These are phyloP conservation scores for Penicillium pulvis DNA, from an alignment of 495 filamentous ascomycete genomes.

Conservation along the genomic window DNA sequence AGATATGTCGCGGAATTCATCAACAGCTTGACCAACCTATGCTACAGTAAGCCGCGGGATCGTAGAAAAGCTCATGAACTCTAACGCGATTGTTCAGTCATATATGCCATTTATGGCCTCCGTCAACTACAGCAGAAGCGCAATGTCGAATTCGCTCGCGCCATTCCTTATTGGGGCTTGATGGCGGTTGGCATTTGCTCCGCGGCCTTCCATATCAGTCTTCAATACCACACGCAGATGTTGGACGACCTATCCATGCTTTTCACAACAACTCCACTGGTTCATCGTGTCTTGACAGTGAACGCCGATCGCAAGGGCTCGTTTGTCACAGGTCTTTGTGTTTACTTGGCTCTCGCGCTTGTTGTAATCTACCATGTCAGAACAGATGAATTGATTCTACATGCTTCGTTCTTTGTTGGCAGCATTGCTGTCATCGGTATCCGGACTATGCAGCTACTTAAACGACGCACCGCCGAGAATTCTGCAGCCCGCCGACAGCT, in stretches of 20 bases:
- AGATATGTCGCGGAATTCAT: conserved; percentile 58
- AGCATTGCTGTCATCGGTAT: conserved; percentile 27
- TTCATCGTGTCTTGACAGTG: conserved; percentile 54
- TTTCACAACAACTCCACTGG: conserved; percentile 49
- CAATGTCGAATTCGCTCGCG: conserved; percentile 22
- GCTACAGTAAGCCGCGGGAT: neutral
- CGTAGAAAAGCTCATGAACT: neutral
- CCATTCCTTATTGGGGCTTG: conserved; percentile 52
- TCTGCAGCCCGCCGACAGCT: conserved; percentile 15
- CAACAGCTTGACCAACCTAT: conserved; percentile 55
- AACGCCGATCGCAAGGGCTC: conserved; percentile 30
- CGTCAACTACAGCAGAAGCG: conserved; percentile 23
- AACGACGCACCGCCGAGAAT: conserved; percentile 16
- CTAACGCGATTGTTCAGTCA: conserved; percentile 33
- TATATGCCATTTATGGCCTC: conserved; percentile 43
- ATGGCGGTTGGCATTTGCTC: conserved; percentile 60
- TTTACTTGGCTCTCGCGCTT: conserved; percentile 28
- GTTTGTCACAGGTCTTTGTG: conserved; percentile 29
- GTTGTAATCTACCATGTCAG: conserved; percentile 49
- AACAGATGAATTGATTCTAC: conserved; percentile 40
- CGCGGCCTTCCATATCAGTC: conserved; percentile 51
- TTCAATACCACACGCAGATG: conserved; percentile 59
- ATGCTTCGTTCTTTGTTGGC: conserved; percentile 20
- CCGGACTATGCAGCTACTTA: conserved; percentile 34
- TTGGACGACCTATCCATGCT: conserved; percentile 60